A percentile compares a stretch with the other conserved stretches of the same genome.
Conservation (phyloP, 768 basidiomycete genomes). For the Leccinum subgranulosum region DNA sequence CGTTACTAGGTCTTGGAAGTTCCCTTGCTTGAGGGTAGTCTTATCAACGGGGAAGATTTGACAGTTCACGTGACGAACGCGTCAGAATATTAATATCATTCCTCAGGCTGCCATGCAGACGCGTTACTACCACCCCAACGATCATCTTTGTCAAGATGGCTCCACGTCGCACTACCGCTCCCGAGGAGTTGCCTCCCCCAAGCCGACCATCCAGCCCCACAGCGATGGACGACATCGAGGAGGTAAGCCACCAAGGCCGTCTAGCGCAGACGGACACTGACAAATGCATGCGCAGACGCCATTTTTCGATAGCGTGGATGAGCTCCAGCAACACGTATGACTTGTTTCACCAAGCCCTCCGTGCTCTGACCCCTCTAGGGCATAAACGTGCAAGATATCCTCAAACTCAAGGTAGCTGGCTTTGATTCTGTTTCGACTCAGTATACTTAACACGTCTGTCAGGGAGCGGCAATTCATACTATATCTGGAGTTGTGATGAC, state of each 20-base stretch:
- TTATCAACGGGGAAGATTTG: background rate
- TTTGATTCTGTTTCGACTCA: background rate
- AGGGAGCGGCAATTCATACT: constrained; percentile 82
- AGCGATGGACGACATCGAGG: constrained; percentile 39
- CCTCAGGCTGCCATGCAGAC: too few species aligned
- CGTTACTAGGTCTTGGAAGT: background rate
- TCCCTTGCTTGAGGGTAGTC: background rate
- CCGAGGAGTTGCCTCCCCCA: constrained; percentile 25
- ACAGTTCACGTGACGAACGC: constrained; percentile 19
- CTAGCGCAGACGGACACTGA: background rate
- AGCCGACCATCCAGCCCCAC: constrained; percentile 27
- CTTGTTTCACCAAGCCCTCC: constrained; percentile 5
- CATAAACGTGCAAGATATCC: constrained; percentile 92
- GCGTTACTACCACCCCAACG: background rate
- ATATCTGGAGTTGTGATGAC: constrained; percentile 90
- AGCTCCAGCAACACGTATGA: constrained; percentile 76
- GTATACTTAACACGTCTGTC: background rate
- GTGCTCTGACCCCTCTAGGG: constrained; percentile 48
- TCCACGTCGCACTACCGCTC: constrained; percentile 27
- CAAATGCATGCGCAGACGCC: constrained; percentile 37
- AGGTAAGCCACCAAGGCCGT: constrained; percentile 25
- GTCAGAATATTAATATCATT: background rate
- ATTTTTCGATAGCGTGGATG: constrained; percentile 79
- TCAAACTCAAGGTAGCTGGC: constrained; percentile 75
- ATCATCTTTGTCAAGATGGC: constrained; percentile 16